These are phyloP conservation scores for Withania somnifera DNA, from an alignment of 305 asterid genomes.

Conservation along the genomic window DNA sequence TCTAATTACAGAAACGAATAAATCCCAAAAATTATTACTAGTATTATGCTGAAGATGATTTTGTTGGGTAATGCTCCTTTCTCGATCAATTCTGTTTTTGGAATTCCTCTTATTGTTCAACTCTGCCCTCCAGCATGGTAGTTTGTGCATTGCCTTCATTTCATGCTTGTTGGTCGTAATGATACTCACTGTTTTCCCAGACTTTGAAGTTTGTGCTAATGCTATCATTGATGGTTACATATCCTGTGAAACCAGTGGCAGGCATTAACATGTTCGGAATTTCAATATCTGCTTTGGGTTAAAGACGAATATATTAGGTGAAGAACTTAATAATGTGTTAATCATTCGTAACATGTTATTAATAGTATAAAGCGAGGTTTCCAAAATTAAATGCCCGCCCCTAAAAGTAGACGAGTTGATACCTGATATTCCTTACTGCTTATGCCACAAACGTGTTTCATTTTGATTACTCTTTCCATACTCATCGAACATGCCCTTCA, in stretches of 20 bases:
- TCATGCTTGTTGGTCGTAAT: neutral
- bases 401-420: neutral
- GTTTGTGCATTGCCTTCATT: neutral
- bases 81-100: neutral
- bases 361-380: neutral
- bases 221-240: neutral
- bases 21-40: neutral
- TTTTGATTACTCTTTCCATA: slow-evolving; percentile 40
- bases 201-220: neutral
- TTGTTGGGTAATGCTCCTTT: neutral
- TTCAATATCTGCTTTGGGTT: neutral
- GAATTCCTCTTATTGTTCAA: neutral
- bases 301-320: too few relatives aligned
- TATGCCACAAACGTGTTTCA: slow-evolving; percentile 30
- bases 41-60: neutral
- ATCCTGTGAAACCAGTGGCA: too few relatives aligned
- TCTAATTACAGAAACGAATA: too few relatives aligned
- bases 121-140: neutral
- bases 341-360: too few relatives aligned
- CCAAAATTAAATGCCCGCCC: neutral
- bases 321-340: too few relatives aligned
- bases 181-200: neutral
- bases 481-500: slow-evolving; percentile 57
- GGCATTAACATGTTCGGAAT: neutral
- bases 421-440: neutral